Conservation (phyloP, 1,139 yeast genomes). For the Saccharomyces pastorianus region DNA sequence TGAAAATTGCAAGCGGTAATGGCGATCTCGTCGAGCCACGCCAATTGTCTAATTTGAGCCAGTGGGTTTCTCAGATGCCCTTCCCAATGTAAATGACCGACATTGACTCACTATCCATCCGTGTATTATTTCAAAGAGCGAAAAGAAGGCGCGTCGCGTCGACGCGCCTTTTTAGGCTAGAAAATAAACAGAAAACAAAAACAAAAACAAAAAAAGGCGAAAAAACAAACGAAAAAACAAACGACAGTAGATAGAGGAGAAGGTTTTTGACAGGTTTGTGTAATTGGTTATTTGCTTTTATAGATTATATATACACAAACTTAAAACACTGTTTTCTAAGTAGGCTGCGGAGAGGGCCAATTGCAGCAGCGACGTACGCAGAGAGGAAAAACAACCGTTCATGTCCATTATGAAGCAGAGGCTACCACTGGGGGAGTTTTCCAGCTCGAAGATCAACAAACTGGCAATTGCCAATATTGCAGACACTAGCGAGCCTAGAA, state of each 20-base stretch:
- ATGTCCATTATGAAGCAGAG: constrained; percentile 13
- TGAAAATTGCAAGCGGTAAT: constrained; percentile 74
- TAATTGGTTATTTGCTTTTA: background rate
- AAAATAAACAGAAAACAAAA: constrained; percentile 11
- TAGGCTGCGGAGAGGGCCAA: background rate
- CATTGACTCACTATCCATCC: background rate
- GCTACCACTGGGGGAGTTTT: constrained; percentile 23
- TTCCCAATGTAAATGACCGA: constrained; percentile 29
- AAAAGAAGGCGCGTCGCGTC: background rate
- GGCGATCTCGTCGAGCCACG: constrained; percentile 60
- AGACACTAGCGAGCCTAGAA: background rate
- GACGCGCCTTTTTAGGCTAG: constrained; percentile 9
- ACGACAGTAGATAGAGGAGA: constrained; percentile 1
- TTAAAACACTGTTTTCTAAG: background rate
- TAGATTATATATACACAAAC: constrained; percentile 1
- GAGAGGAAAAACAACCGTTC: constrained; percentile 1
- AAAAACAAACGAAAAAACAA: constrained; percentile 1
- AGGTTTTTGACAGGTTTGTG: constrained; percentile 2
- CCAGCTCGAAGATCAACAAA: constrained; percentile 22
- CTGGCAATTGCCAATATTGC: constrained; percentile 5
- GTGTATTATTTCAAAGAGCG: background rate
- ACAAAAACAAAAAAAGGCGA: background rate
- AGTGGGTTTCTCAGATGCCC: constrained; percentile 36
- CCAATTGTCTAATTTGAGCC: constrained; percentile 50
- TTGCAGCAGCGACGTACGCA: background rate